A percentile compares a stretch with the other conserved stretches of the same genome.
phyloP scores from a whole-genome alignment of 108 stramenopile genomes.

The Ochromonas danica region DNA sequence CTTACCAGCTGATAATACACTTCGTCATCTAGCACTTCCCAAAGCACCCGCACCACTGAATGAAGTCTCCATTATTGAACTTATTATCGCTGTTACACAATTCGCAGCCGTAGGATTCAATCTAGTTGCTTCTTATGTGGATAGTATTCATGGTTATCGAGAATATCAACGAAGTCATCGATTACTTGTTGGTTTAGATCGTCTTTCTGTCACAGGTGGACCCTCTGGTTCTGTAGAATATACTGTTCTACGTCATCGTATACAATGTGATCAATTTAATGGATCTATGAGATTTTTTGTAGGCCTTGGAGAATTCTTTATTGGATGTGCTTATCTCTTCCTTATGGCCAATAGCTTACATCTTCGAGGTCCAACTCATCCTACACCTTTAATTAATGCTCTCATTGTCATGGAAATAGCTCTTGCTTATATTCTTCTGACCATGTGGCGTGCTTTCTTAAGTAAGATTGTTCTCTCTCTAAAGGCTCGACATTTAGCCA shows the following conservation, averaged over 20 bases:
- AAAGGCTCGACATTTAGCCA: too few species aligned
- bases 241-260: neutral
- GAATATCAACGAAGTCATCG: neutral
- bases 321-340: neutral
- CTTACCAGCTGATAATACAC: neutral
- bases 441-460: neutral
- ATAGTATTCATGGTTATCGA: neutral
- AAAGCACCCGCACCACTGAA: neutral
- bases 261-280: neutral
- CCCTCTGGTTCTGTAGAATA: neutral
- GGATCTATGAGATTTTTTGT: neutral
- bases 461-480: too few species aligned
- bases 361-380: neutral
- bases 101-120: neutral
- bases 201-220: neutral
- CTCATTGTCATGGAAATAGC: constrained; percentile 6
- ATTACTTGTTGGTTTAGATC: neutral
- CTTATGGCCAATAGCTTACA: neutral
- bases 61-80: neutral
- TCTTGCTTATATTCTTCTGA: neutral
- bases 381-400: neutral
- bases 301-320: neutral
- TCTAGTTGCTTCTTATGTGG: neutral
- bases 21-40: neutral
- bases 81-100: constrained; percentile 9